Conservation (phyloP, 352 stramenopile species). For the Globisporangium orthogonon region DNA sequence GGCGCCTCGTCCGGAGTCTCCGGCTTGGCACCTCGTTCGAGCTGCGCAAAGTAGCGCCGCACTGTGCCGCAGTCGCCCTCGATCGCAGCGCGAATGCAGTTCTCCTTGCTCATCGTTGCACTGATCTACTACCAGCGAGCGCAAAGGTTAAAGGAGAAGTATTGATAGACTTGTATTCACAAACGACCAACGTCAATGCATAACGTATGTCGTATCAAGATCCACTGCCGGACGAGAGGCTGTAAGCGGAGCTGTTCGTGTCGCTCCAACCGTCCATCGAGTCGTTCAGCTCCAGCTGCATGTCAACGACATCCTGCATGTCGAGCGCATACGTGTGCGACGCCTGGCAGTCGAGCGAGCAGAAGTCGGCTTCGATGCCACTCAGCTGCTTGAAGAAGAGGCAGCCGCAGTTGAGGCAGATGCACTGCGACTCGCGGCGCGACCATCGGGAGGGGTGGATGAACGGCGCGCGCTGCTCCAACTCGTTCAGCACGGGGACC, state of each 20-base stretch:
- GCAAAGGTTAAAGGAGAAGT: too few species aligned
- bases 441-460: background rate
- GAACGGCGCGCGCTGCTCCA: background rate
- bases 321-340: background rate
- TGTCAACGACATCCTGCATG: conserved; percentile 1
- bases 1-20: too few species aligned
- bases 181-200: too few species aligned
- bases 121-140: too few species aligned
- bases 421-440: background rate
- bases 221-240: too few species aligned
- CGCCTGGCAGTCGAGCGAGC: conserved; percentile 1
- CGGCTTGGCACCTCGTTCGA: background rate
- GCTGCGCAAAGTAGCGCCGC: conserved; percentile 1
- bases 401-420: background rate
- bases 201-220: too few species aligned
- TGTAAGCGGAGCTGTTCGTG: too few species aligned
- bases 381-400: conserved; percentile 2
- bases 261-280: background rate
- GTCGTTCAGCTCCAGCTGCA: background rate
- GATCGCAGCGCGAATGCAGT: conserved; percentile 1
- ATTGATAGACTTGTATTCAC: too few species aligned
- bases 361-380: background rate
- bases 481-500: background rate
- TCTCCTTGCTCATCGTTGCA: conserved; percentile 3
- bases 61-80: background rate